Evolutionary conservation across 164 flowering plant species (phyloP).

Genomic region (Warburgia ugandensis): DNA sequence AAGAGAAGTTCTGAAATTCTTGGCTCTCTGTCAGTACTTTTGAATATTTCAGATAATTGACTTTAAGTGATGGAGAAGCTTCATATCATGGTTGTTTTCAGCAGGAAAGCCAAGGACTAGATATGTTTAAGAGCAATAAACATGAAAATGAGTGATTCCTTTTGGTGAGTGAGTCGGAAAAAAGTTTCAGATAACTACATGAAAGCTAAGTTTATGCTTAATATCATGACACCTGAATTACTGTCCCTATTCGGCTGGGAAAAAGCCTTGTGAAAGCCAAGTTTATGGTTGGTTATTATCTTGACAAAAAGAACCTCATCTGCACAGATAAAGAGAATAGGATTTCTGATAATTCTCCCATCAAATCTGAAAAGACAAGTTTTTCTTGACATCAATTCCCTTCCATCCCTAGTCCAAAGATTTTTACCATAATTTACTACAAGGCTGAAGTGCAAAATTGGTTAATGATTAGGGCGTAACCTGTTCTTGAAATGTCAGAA

Average conservation of each 20-base stretch:
- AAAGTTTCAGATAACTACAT: constrained; percentile 13
- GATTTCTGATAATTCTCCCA: constrained; percentile 1
- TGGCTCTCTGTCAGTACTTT: neutral
- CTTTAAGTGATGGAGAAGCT: neutral
- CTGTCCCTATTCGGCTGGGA: neutral
- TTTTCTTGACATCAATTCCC: neutral
- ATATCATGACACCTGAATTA: constrained; percentile 11
- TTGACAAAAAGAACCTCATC: constrained; percentile 4
- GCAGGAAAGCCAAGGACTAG: neutral
- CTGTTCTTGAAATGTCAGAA: too few species aligned
- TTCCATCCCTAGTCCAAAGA: neutral
- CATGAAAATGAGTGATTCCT: constrained; percentile 5
- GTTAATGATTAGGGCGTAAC: neutral
- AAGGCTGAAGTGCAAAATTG: neutral
- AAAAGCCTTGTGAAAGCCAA: neutral
- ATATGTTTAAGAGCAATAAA: neutral
- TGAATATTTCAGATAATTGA: neutral
- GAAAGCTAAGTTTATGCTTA: constrained; percentile 24
- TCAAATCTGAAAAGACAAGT: neutral
- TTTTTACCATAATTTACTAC: neutral
- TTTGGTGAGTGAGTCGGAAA: constrained; percentile 12
- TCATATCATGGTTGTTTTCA: neutral
- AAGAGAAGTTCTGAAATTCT: neutral
- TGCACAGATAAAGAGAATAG: neutral
- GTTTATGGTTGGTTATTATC: constrained; percentile 3